These are phyloP conservation scores for Plenodomus tracheiphilus DNA, from an alignment of 2,329 filamentous ascomycete genomes.

Conservation along the genomic window DNA sequence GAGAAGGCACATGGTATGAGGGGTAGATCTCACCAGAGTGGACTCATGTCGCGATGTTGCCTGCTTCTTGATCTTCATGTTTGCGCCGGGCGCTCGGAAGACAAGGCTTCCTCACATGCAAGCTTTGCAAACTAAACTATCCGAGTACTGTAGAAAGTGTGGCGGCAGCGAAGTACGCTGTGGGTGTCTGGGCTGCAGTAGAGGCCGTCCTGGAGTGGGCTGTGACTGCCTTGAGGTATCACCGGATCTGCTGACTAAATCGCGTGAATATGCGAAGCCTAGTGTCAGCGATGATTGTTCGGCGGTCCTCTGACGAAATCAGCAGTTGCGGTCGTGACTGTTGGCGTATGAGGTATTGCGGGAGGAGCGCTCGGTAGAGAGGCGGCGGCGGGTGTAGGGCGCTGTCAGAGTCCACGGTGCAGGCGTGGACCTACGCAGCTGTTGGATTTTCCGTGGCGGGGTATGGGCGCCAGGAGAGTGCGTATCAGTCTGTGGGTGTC, in stretches of 20 bases:
- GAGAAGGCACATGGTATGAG: neutral
- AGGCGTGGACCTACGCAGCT: constrained; percentile 37
- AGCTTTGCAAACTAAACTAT: constrained; percentile 9
- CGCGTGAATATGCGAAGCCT: constrained; percentile 1
- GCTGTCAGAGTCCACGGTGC: constrained; percentile 39
- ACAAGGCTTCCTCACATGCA: constrained; percentile 41
- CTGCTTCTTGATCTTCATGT: constrained; percentile 61
- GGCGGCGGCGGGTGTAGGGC: constrained; percentile 19
- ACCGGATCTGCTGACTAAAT: neutral
- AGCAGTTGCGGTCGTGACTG: neutral
- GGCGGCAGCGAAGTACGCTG: neutral
- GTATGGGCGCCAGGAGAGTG: constrained; percentile 13
- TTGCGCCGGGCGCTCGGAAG: constrained; percentile 43
- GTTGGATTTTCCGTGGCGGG: constrained; percentile 9
- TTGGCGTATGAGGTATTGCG: neutral
- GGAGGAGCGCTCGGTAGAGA: constrained; percentile 16
- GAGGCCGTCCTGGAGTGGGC: neutral
- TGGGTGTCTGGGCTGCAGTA: neutral
- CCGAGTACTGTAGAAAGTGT: constrained; percentile 3
- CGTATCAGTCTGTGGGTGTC: constrained; percentile 11
- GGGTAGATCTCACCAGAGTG: constrained; percentile 48
- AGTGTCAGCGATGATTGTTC: neutral
- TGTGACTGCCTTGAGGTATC: constrained; percentile 11
- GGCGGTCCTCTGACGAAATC: neutral
- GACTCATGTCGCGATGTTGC: constrained; percentile 58